Conservation (phyloP, 768 basidiomycete genomes). For the Tephrocybe sp. region DNA sequence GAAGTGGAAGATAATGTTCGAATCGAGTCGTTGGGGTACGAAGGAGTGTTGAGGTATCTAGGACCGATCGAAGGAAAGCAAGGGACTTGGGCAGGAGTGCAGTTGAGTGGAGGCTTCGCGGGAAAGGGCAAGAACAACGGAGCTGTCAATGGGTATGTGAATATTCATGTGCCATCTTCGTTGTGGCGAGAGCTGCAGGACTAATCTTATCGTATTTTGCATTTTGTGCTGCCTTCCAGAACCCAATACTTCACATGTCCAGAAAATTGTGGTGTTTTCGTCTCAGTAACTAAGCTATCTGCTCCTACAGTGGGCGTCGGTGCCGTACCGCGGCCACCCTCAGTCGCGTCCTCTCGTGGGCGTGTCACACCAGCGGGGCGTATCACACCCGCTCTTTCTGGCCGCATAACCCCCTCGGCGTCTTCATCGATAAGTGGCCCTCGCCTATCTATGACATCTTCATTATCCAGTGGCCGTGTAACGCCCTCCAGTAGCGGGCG, state of each 20-base stretch:
- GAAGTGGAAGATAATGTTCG: conserved; percentile 81
- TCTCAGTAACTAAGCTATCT: conserved; percentile 80
- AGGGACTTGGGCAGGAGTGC: conserved; percentile 93
- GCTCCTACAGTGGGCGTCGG: conserved; percentile 64
- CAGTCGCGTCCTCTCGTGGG: conserved; percentile 73
- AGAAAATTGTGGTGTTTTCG: conserved; percentile 88
- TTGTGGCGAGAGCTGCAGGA: conserved; percentile 2
- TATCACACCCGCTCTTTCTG: conserved; percentile 56
- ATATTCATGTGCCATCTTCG: conserved; percentile 15
- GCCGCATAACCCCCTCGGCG: conserved; percentile 51
- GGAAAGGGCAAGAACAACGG: conserved; percentile 98
- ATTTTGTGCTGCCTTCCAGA: conserved; percentile 36
- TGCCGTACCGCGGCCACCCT: conserved; percentile 61
- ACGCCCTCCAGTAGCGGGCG: conserved; percentile 48
- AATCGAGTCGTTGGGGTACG: conserved; percentile 86
- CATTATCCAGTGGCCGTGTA: conserved; percentile 37
- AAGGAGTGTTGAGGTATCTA: conserved; percentile 78
- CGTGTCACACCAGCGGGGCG: conserved; percentile 66
- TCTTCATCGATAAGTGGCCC: conserved; percentile 29
- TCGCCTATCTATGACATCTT: conserved; percentile 32
- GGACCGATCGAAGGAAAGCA: conserved; percentile 89
- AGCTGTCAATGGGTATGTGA: conserved; percentile 77
- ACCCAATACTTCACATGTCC: conserved; percentile 85
- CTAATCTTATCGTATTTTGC: conserved; percentile 4
- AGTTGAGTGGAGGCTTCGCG: conserved; percentile 78